These are phyloP conservation scores for Kwoniella europaea DNA, from an alignment of 768 basidiomycete species.

Conservation along the genomic window DNA sequence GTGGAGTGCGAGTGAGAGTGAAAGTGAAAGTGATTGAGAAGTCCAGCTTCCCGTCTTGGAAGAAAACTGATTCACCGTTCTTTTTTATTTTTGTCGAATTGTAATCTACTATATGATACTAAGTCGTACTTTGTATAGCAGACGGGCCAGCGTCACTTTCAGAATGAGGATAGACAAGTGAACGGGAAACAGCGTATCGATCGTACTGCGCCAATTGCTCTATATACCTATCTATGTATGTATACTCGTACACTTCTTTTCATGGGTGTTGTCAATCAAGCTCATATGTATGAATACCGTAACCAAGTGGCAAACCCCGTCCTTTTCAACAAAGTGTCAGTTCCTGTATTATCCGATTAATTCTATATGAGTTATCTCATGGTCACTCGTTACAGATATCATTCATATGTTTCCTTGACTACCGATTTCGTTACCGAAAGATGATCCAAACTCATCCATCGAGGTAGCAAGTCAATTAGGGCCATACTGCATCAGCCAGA, in stretches of 20 bases:
- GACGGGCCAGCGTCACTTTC: too few species aligned
- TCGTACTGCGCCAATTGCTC: neutral
- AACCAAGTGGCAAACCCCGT: neutral
- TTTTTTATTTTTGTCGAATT: too few species aligned
- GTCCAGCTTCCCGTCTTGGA: too few species aligned
- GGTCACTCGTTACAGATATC: neutral
- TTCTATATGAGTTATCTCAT: neutral
- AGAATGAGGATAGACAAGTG: too few species aligned
- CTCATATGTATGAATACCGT: neutral
- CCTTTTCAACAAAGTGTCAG: too few species aligned
- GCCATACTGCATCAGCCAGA: neutral
- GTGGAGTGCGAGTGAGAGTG: too few species aligned
- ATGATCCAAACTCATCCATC: neutral
- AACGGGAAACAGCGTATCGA: too few species aligned
- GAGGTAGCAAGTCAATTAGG: neutral
- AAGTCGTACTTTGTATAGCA: too few species aligned
- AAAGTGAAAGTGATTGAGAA: too few species aligned
- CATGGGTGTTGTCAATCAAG: neutral
- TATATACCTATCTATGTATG: neutral
- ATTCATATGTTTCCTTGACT: slow-evolving; percentile 7
- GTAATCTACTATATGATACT: too few species aligned
- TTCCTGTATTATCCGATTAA: neutral
- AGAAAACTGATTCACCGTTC: too few species aligned
- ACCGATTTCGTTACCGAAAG: neutral
- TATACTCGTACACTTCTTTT: neutral